phyloP scores from a whole-genome alignment of 148 eudicot species.

The Nyssa sinensis region DNA sequence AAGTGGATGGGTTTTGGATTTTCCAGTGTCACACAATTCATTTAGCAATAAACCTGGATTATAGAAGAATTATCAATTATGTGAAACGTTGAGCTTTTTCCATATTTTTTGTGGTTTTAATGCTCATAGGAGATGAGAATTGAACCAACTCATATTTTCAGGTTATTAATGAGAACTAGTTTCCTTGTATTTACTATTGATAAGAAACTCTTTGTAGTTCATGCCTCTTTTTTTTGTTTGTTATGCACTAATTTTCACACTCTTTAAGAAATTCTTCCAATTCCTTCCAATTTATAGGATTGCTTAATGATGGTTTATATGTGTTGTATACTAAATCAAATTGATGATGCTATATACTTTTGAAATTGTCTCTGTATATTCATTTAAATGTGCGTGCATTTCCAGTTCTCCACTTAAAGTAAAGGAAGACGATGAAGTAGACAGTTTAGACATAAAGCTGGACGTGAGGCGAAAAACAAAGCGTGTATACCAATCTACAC shows the following conservation, averaged over 20 bases:
- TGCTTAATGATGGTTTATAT: neutral
- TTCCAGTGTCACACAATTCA: neutral
- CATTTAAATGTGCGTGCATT: constrained; percentile 12
- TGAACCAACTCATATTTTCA: neutral
- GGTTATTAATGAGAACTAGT: neutral
- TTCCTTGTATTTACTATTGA: neutral
- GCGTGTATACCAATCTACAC: constrained; percentile 69
- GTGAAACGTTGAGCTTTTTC: neutral
- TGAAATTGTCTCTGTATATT: neutral
- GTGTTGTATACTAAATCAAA: neutral
- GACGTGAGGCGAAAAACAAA: constrained; percentile 61
- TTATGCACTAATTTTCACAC: too few species aligned
- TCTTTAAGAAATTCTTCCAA: neutral
- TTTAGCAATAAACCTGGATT: neutral
- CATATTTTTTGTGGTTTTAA: neutral
- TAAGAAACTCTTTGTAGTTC: neutral
- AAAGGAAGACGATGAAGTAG: constrained; percentile 95
- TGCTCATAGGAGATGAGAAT: neutral
- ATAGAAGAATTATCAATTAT: neutral
- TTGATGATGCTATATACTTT: constrained; percentile 6
- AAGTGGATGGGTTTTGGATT: neutral
- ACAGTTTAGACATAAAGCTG: constrained; percentile 71
- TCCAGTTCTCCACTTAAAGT: constrained; percentile 89
- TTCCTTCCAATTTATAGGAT: neutral
- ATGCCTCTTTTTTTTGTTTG: neutral